These are phyloP conservation scores for Leucocoprinus gongylophorus DNA, from an alignment of 1,284 basidiomycete genomes.

Conservation along the genomic window DNA sequence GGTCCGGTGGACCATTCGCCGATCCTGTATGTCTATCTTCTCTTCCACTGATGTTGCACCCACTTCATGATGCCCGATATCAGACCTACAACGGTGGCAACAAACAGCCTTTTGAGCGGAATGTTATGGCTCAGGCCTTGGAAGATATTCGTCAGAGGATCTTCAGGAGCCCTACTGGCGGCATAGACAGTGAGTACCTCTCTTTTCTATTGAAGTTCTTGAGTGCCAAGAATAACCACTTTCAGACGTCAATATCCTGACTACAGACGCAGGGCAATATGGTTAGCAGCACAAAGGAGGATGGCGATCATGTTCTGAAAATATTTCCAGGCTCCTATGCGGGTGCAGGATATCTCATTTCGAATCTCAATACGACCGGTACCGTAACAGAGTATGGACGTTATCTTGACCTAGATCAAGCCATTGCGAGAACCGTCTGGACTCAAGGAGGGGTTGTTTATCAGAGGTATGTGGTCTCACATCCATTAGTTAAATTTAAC, in stretches of 20 bases:
- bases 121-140: constrained; percentile 43
- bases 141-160: constrained; percentile 47
- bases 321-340: constrained; percentile 53
- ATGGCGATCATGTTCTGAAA: not conserved
- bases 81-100: constrained; percentile 71
- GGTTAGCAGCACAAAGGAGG: constrained; percentile 32
- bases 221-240: not conserved
- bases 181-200: constrained; percentile 44
- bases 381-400: constrained; percentile 45
- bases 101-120: constrained; percentile 40
- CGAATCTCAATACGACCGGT: constrained; percentile 39
- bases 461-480: constrained; percentile 17
- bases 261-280: constrained; percentile 52
- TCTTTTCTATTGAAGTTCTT: not conserved
- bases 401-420: constrained; percentile 65
- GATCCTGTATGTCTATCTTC: constrained; percentile 38
- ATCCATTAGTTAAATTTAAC: not conserved
- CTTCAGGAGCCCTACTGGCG: constrained; percentile 51
- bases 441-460: constrained; percentile 40
- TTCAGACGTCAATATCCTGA: constrained; percentile 51
- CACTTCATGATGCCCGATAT: not conserved
- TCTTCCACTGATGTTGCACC: not conserved
- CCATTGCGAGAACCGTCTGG: constrained; percentile 52
- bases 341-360: constrained; percentile 55
- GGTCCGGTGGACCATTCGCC: constrained; percentile 68